Evolutionary conservation across 495 filamentous ascomycete species (phyloP).

Genomic region (Penicillium riverlandense): DNA sequence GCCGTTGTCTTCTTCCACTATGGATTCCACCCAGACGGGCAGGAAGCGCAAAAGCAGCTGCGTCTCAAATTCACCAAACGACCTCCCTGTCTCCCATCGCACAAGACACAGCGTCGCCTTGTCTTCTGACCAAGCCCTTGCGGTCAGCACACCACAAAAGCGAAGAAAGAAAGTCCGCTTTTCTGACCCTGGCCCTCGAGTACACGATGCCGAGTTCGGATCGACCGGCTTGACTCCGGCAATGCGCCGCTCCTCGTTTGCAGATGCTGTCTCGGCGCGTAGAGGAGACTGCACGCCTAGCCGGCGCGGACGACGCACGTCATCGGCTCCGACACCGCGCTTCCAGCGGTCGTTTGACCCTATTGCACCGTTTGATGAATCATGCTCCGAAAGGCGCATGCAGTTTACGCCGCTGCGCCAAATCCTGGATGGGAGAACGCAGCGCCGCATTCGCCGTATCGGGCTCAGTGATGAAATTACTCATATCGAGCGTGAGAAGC

Average conservation of each 20-base stretch:
- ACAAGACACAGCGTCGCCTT: constrained; percentile 8
- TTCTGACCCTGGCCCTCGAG: constrained; percentile 57
- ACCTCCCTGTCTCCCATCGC: constrained; percentile 14
- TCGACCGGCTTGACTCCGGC: constrained; percentile 66
- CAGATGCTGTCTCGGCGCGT: constrained; percentile 2
- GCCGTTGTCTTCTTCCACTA: constrained; percentile 1
- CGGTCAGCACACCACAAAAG: constrained; percentile 1
- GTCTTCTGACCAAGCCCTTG: not conserved
- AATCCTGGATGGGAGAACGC: constrained; percentile 61
- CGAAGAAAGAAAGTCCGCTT: constrained; percentile 62
- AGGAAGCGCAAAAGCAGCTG: constrained; percentile 26
- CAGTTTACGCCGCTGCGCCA: constrained; percentile 66
- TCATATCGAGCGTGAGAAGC: constrained; percentile 51
- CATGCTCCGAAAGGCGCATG: constrained; percentile 28
- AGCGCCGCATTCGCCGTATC: constrained; percentile 61
- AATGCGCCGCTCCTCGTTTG: constrained; percentile 50
- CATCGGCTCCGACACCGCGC: constrained; percentile 25
- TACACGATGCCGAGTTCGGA: constrained; percentile 17
- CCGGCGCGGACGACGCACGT: constrained; percentile 31
- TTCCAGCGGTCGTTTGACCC: constrained; percentile 16
- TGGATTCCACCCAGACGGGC: constrained; percentile 24
- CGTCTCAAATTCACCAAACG: constrained; percentile 9
- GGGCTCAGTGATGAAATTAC: constrained; percentile 73
- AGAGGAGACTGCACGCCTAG: constrained; percentile 28
- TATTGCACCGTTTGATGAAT: constrained; percentile 19